A percentile compares a stretch with the other conserved stretches of the same genome.
Evolutionary conservation across 129 eudicot genomes (phyloP).

Genomic region (Oenanthe sinensis): DNA sequence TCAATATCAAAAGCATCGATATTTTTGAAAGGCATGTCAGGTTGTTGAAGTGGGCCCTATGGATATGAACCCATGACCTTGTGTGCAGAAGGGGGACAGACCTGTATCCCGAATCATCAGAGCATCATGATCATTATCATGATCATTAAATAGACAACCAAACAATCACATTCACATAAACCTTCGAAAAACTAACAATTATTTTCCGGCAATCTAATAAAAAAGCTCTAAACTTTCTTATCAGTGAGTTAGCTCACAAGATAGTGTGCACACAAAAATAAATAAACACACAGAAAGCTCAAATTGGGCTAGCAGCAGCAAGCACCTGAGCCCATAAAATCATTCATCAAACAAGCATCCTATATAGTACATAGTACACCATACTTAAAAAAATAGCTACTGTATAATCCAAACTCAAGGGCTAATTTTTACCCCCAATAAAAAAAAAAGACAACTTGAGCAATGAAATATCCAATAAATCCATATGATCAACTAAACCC

Average conservation of each 20-base stretch:
- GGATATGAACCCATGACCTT: background rate
- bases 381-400: background rate
- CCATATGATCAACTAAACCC: background rate
- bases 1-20: background rate
- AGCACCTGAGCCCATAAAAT: background rate
- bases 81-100: background rate
- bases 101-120: background rate
- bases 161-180: background rate
- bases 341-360: background rate
- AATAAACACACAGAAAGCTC: background rate
- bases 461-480: background rate
- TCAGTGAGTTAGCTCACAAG: background rate
- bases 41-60: background rate
- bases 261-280: background rate
- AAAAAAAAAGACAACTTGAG: background rate
- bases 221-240: background rate
- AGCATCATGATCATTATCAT: background rate
- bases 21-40: background rate
- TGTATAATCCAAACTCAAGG: background rate
- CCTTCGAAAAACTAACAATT: background rate
- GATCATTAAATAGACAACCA: background rate
- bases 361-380: background rate
- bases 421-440: background rate
- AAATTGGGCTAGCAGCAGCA: background rate
- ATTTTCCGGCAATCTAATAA: background rate